phyloP scores from a whole-genome alignment of 1,284 basidiomycete species.

The Kwoniella shivajii region DNA sequence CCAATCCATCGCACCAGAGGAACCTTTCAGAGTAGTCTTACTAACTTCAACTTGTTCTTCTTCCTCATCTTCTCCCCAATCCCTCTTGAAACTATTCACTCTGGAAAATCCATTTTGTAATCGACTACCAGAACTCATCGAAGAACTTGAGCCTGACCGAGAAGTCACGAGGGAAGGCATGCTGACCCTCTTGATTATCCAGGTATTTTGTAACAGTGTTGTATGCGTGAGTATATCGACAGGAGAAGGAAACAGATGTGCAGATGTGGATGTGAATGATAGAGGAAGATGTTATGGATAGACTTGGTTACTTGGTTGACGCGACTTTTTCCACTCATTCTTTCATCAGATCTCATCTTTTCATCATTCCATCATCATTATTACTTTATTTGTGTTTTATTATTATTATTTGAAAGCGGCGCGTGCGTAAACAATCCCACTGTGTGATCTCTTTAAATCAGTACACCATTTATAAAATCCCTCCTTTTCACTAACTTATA shows the following conservation, averaged over 20 bases:
- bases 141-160: background rate
- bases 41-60: background rate
- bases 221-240: no score
- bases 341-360: no score
- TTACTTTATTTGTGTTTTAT: conserved; percentile 8
- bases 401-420: background rate
- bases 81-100: conserved; percentile 46
- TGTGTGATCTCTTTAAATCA: no score
- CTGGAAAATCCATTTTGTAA: conserved; percentile 27
- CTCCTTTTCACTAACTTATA: background rate
- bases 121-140: background rate
- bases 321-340: conserved; percentile 27
- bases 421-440: background rate
- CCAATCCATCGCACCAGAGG: conserved; percentile 17
- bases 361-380: no score
- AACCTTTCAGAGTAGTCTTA: background rate
- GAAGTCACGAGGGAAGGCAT: conserved; percentile 31
- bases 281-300: conserved; percentile 1
- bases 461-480: no score
- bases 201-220: background rate
- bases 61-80: conserved; percentile 43
- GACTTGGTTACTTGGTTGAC: conserved; percentile 14
- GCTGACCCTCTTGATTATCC: no score
- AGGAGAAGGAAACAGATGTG: background rate
- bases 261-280: background rate